Percentiles rank a stretch among this genome's conserved stretches.
These are phyloP conservation scores for Diaporthe eres DNA, from an alignment of 2,329 filamentous ascomycete genomes.

Conservation along the genomic window DNA sequence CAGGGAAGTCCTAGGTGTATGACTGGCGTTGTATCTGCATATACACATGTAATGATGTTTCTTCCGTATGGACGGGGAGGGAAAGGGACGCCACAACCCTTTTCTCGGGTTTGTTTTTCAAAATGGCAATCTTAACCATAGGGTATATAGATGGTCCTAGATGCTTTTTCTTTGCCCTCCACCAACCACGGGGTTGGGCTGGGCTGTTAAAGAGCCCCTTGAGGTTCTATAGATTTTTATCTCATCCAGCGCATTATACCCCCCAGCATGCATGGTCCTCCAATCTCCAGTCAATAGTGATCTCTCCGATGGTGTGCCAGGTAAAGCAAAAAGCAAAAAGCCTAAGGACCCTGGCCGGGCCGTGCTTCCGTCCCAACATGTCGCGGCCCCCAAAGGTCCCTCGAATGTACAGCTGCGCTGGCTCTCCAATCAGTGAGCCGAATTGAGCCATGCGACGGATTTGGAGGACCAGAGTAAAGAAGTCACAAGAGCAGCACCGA, in stretches of 20 bases:
- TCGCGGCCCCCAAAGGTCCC: neutral
- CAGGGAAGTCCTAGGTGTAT: constrained; percentile 20
- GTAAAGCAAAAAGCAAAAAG: neutral
- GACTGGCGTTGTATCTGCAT: neutral
- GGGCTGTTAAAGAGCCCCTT: neutral
- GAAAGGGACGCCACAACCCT: neutral
- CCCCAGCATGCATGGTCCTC: neutral
- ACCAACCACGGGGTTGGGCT: neutral
- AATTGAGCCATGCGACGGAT: neutral
- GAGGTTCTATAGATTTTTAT: constrained; percentile 18
- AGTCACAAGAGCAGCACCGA: neutral
- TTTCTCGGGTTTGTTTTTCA: neutral
- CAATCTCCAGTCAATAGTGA: neutral
- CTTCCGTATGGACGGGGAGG: neutral
- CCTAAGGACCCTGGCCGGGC: neutral
- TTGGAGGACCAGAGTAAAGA: neutral
- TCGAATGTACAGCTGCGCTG: neutral
- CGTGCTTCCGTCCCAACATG: neutral
- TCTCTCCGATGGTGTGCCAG: neutral
- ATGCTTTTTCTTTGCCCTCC: neutral
- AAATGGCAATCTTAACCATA: constrained; percentile 9
- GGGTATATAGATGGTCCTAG: constrained; percentile 24
- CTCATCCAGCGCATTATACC: constrained; percentile 18
- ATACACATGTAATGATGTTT: constrained; percentile 16
- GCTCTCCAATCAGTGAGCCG: neutral